Conservation (phyloP, 108 stramenopile genomes). For the Pinguiococcus pyrenoidosus region DNA sequence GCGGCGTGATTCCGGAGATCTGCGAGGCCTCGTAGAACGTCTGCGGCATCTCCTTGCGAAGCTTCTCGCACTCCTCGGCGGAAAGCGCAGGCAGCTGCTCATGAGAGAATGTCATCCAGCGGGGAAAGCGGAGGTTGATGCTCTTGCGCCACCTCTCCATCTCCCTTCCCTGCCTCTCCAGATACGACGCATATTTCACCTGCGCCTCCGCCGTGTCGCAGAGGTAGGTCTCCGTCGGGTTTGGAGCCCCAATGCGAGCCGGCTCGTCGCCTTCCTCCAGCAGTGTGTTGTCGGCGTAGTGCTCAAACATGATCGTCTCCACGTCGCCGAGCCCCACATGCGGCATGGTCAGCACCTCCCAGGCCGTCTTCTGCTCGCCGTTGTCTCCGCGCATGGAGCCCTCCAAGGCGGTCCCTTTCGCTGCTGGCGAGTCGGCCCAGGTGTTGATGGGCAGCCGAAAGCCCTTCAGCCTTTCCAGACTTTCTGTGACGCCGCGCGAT, state of each 20-base stretch:
- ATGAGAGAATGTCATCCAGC: slow-evolving; percentile 60
- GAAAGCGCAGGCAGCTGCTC: slow-evolving; percentile 65
- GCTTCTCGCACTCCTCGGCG: slow-evolving; percentile 75
- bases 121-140: slow-evolving; percentile 70
- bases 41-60: slow-evolving; percentile 42
- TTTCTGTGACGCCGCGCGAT: background rate
- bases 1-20: slow-evolving; percentile 83
- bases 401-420: background rate
- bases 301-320: slow-evolving; percentile 52
- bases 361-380: slow-evolving; percentile 62
- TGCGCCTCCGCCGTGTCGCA: slow-evolving; percentile 72
- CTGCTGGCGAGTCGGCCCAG: slow-evolving; percentile 11
- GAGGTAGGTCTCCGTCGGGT: background rate
- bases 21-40: slow-evolving; percentile 84
- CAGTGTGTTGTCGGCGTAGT: background rate
- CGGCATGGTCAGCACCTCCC: slow-evolving; percentile 70
- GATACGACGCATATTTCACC: slow-evolving; percentile 73
- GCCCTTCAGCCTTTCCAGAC: background rate
- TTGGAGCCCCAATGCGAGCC: background rate
- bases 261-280: slow-evolving; percentile 3
- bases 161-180: slow-evolving; percentile 68
- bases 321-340: slow-evolving; percentile 60
- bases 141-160: slow-evolving; percentile 82
- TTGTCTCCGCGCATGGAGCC: background rate
- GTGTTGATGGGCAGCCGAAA: background rate